Percentiles rank a stretch among this genome's conserved stretches.
Conservation (phyloP, 257 asterid genomes). For the Cruciata laevipes region DNA sequence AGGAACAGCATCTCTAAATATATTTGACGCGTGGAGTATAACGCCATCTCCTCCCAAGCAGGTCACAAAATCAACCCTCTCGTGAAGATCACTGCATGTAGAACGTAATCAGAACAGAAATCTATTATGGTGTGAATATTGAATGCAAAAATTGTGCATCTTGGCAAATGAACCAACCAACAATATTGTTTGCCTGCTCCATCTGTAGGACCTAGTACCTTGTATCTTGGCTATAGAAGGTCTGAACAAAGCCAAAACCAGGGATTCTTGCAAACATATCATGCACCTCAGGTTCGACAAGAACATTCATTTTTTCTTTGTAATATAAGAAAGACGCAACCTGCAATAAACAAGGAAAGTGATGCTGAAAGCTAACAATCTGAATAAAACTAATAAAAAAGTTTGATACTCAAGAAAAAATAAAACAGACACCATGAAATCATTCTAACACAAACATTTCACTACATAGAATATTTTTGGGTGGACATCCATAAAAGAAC, state of each 20-base stretch:
- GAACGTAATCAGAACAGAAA: constrained; percentile 23
- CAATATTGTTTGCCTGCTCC: background rate
- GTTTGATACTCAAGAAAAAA: background rate
- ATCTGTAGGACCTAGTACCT: constrained; percentile 46
- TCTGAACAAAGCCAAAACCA: constrained; percentile 96
- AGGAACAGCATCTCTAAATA: constrained; percentile 95
- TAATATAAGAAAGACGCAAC: constrained; percentile 83
- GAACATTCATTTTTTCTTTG: constrained; percentile 91
- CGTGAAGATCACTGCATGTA: constrained; percentile 81
- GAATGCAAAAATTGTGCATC: constrained; percentile 1
- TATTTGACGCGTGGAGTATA: constrained; percentile 92
- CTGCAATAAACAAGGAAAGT: constrained; percentile 39
- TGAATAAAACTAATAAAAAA: background rate
- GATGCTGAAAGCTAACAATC: constrained; percentile 6
- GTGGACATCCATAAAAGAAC: background rate
- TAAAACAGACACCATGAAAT: background rate
- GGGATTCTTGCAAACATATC: constrained; percentile 90
- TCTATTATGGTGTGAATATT: background rate
- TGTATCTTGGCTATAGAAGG: constrained; percentile 95
- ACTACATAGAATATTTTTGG: background rate
- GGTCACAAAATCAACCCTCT: constrained; percentile 92
- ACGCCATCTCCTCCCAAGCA: constrained; percentile 99
- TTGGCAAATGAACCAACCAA: background rate
- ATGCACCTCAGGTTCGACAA: constrained; percentile 97
- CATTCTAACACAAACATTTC: background rate